A percentile compares a stretch with the other conserved stretches of the same genome.
Conservation (phyloP, 2,329 filamentous ascomycete genomes). For the Claviceps quebecensis region DNA sequence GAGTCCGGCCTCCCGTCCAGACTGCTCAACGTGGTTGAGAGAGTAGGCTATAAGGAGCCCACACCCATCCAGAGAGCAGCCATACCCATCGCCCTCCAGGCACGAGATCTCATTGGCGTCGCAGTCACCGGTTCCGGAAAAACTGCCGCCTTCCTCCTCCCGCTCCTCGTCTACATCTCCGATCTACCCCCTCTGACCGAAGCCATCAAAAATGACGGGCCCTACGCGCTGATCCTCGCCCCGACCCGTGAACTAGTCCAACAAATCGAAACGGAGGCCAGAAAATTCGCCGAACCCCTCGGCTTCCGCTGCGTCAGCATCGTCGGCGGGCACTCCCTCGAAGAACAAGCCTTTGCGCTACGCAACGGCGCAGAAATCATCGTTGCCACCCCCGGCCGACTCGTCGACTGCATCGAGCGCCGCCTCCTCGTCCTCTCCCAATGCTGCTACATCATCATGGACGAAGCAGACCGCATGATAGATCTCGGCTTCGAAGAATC, state of each 20-base stretch:
- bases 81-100: constrained; percentile 87
- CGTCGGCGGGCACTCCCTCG: constrained; percentile 90
- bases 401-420: constrained; percentile 93
- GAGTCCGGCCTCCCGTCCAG: constrained; percentile 70
- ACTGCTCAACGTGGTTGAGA: constrained; percentile 66
- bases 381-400: constrained; percentile 92
- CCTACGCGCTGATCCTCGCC: constrained; percentile 92
- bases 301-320: constrained; percentile 94
- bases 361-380: constrained; percentile 93
- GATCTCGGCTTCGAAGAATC: constrained; percentile 96
- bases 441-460: constrained; percentile 98
- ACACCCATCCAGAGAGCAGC: constrained; percentile 85
- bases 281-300: constrained; percentile 78
- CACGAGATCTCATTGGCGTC: constrained; percentile 92
- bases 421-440: constrained; percentile 85
- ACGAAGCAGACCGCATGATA: constrained; percentile 98
- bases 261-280: constrained; percentile 89
- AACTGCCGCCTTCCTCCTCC: constrained; percentile 87
- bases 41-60: constrained; percentile 83
- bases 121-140: constrained; percentile 98
- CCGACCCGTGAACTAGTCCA: constrained; percentile 95
- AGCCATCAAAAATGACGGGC: constrained; percentile 80
- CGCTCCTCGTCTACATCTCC: constrained; percentile 86
- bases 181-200: constrained; percentile 77
- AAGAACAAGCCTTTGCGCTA: constrained; percentile 83